Conservation (phyloP, 2,329 filamentous ascomycete genomes). For the Fusarium sp. region DNA sequence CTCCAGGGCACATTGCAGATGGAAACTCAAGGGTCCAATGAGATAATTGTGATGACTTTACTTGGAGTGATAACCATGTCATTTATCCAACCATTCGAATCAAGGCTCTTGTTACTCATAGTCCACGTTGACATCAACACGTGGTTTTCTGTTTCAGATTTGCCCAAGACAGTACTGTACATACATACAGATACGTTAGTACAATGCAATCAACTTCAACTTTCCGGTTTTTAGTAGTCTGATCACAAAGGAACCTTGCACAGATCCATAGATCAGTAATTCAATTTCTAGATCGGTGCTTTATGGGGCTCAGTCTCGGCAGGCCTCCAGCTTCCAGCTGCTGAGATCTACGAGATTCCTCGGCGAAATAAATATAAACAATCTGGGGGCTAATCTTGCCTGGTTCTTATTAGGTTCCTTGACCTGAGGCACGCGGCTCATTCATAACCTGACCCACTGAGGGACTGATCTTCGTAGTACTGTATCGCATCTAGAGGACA, state of each 20-base stretch:
- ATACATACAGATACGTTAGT: too few species aligned
- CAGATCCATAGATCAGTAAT: constrained; percentile 32
- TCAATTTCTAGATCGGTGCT: constrained; percentile 32
- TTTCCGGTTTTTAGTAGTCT: constrained; percentile 14
- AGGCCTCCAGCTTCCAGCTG: constrained; percentile 26
- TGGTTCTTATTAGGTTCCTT: constrained; percentile 3
- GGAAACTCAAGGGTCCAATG: constrained; percentile 17
- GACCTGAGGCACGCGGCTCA: not conserved
- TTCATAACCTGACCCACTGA: constrained; percentile 11
- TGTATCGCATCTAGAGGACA: not conserved
- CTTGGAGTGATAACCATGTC: not conserved
- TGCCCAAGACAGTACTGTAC: not conserved
- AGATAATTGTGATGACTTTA: constrained; percentile 2
- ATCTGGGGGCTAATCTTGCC: constrained; percentile 20
- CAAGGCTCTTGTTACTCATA: not conserved
- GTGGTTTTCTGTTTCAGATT: constrained; percentile 19
- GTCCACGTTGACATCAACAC: constrained; percentile 12
- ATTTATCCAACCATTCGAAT: not conserved
- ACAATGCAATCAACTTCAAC: not conserved
- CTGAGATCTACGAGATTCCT: constrained; percentile 36
- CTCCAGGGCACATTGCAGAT: not conserved
- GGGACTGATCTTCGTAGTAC: not conserved
- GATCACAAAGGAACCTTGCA: constrained; percentile 1
- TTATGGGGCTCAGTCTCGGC: constrained; percentile 20
- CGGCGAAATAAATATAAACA: constrained; percentile 27